phyloP scores from a whole-genome alignment of 2,329 filamentous ascomycete genomes.

The Cladosporium sp. region DNA sequence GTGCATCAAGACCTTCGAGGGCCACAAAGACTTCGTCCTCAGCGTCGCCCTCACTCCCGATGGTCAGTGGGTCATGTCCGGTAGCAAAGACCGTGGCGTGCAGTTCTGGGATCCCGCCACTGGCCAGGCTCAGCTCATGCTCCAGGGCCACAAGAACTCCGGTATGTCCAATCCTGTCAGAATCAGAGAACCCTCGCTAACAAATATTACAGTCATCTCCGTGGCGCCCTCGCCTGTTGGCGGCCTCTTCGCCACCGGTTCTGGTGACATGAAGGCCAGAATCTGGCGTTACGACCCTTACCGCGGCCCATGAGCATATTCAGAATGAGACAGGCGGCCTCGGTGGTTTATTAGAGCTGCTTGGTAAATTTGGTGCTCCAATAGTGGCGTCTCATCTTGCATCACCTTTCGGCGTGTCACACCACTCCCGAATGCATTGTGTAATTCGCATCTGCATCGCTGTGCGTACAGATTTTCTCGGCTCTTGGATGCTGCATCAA shows the following conservation, averaged over 20 bases:
- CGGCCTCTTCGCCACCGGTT: slow-evolving; percentile 88
- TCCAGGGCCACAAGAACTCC: slow-evolving; percentile 98
- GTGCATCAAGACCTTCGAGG: slow-evolving; percentile 94
- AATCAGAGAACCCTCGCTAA: slow-evolving; percentile 5
- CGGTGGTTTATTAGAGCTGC: neutral
- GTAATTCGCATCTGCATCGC: too few relatives aligned
- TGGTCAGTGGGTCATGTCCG: slow-evolving; percentile 91
- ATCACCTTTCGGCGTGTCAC: too few relatives aligned
- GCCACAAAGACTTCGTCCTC: slow-evolving; percentile 97
- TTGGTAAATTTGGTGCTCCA: too few relatives aligned
- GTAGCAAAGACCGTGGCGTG: slow-evolving; percentile 93
- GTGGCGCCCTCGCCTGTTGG: slow-evolving; percentile 90
- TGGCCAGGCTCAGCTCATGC: slow-evolving; percentile 92
- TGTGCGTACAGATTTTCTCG: too few relatives aligned
- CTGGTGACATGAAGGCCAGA: slow-evolving; percentile 93
- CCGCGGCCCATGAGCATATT: slow-evolving; percentile 8
- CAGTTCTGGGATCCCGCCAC: slow-evolving; percentile 98
- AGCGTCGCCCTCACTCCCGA: slow-evolving; percentile 94
- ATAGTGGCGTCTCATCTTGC: too few relatives aligned
- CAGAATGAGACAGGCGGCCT: neutral
- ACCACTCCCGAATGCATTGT: too few relatives aligned
- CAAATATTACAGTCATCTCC: slow-evolving; percentile 66
- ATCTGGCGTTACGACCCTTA: slow-evolving; percentile 75
- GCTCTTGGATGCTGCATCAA: too few relatives aligned
- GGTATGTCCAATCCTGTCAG: slow-evolving; percentile 42